These are phyloP conservation scores for Daphne laureola DNA, from an alignment of 441 rosid species.

Conservation along the genomic window DNA sequence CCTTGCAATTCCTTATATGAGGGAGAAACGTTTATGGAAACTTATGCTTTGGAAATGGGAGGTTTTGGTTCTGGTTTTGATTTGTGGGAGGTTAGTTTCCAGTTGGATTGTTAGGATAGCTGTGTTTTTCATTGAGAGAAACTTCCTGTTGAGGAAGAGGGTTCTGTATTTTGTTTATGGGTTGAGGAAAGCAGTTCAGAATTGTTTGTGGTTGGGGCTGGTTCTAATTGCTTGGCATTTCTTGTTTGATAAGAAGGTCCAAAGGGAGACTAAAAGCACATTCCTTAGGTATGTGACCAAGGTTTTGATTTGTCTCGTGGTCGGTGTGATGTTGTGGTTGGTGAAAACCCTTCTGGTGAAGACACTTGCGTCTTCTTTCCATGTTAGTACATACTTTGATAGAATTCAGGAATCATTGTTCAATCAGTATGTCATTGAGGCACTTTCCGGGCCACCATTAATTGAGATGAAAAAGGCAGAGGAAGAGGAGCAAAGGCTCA, in stretches of 20 bases:
- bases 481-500: conserved; percentile 44
- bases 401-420: conserved; percentile 56
- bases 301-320: conserved; percentile 39
- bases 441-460: conserved; percentile 47
- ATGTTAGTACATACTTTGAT: conserved; percentile 56
- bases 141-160: conserved; percentile 16
- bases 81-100: conserved; percentile 22
- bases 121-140: conserved; percentile 19
- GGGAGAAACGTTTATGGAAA: conserved; percentile 7
- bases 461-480: conserved; percentile 34
- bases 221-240: conserved; percentile 15
- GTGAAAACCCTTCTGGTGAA: conserved; percentile 53
- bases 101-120: conserved; percentile 11
- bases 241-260: conserved; percentile 14
- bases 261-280: conserved; percentile 20
- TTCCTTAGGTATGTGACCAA: conserved; percentile 35
- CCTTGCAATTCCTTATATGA: conserved; percentile 26
- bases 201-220: conserved; percentile 20
- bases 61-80: conserved; percentile 14
- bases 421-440: conserved; percentile 46
- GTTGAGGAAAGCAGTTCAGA: conserved; percentile 17
- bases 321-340: conserved; percentile 48
- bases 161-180: conserved; percentile 22
- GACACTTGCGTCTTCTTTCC: conserved; percentile 57
- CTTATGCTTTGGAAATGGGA: conserved; percentile 22